A percentile compares a stretch with the other conserved stretches of the same genome.
Conservation (phyloP, 2,329 filamentous ascomycete species). For the Macroventuria anomochaeta region DNA sequence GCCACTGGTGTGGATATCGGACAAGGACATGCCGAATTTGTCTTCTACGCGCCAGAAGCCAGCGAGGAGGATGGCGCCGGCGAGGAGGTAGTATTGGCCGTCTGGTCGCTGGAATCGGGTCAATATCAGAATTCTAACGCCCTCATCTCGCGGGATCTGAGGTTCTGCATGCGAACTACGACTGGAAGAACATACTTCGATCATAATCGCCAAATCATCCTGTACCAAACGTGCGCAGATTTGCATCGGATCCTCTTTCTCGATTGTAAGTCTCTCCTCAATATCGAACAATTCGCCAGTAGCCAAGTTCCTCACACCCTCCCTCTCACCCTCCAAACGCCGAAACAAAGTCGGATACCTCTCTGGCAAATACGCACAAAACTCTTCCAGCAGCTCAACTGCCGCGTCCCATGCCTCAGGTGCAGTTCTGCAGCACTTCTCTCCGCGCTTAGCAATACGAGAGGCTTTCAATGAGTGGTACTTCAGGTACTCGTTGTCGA, state of each 20-base stretch:
- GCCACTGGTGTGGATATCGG: slow-evolving; percentile 79
- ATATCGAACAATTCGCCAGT: slow-evolving; percentile 78
- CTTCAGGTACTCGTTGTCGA: slow-evolving; percentile 78
- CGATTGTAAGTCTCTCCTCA: slow-evolving; percentile 58
- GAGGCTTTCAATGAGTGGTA: slow-evolving; percentile 75
- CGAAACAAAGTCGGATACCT: slow-evolving; percentile 76
- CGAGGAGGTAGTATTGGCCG: slow-evolving; percentile 81
- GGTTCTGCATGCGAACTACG: too few species aligned
- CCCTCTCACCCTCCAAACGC: slow-evolving; percentile 56
- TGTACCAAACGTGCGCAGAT: slow-evolving; percentile 75
- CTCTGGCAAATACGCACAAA: slow-evolving; percentile 72
- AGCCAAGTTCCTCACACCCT: slow-evolving; percentile 72
- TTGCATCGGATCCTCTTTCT: slow-evolving; percentile 75
- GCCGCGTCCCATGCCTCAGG: slow-evolving; percentile 75
- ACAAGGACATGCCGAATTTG: slow-evolving; percentile 80
- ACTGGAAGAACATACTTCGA: slow-evolving; percentile 51
- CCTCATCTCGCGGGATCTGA: too few species aligned
- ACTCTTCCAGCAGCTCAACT: slow-evolving; percentile 76
- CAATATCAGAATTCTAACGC: not conserved
- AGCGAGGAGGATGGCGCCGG: slow-evolving; percentile 75
- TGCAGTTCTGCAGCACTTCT: slow-evolving; percentile 71
- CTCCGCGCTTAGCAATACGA: slow-evolving; percentile 70
- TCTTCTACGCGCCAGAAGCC: slow-evolving; percentile 86
- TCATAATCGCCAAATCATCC: slow-evolving; percentile 85
- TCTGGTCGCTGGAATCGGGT: slow-evolving; percentile 61